Evolutionary conservation across 371 early-diverging fungal species (phyloP).

Genomic region (Mortierella sp.): DNA sequence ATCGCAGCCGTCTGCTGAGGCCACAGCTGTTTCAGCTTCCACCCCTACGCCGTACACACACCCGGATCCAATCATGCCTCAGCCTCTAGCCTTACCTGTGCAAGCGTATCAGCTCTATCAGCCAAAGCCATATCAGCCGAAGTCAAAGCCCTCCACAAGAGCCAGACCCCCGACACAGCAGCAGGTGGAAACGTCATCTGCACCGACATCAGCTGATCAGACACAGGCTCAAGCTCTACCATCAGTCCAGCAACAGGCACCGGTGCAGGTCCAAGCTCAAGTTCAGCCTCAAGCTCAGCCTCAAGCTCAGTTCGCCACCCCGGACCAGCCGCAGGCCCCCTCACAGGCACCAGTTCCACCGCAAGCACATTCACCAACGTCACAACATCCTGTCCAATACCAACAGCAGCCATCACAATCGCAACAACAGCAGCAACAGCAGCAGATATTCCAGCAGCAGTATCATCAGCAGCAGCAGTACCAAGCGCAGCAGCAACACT

Average conservation of each 20-base stretch:
- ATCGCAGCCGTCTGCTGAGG: background rate
- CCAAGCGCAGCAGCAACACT: conserved; percentile 12
- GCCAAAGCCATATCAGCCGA: conserved; percentile 51
- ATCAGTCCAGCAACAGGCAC: background rate
- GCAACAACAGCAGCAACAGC: conserved; percentile 9
- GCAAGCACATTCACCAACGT: conserved; percentile 6
- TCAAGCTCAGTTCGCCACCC: conserved; percentile 4
- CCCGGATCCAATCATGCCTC: conserved; percentile 35
- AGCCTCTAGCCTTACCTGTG: conserved; percentile 32
- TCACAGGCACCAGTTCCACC: too few species aligned
- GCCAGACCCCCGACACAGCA: conserved; percentile 9
- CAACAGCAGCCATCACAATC: conserved; percentile 4
- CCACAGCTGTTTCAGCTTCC: background rate
- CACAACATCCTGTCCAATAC: background rate
- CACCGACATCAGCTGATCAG: background rate
- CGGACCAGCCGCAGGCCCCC: conserved; percentile 6
- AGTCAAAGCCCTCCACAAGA: conserved; percentile 33
- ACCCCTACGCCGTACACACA: background rate
- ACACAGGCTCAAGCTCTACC: background rate
- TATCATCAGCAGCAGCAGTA: conserved; percentile 16
- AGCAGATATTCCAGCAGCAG: background rate
- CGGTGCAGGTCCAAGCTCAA: background rate
- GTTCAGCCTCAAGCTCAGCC: conserved; percentile 1
- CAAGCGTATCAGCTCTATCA: conserved; percentile 48
- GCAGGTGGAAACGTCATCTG: background rate